These are phyloP conservation scores for Trichomonas gallinae DNA, from an alignment of 208 protist species.

Conservation along the genomic window DNA sequence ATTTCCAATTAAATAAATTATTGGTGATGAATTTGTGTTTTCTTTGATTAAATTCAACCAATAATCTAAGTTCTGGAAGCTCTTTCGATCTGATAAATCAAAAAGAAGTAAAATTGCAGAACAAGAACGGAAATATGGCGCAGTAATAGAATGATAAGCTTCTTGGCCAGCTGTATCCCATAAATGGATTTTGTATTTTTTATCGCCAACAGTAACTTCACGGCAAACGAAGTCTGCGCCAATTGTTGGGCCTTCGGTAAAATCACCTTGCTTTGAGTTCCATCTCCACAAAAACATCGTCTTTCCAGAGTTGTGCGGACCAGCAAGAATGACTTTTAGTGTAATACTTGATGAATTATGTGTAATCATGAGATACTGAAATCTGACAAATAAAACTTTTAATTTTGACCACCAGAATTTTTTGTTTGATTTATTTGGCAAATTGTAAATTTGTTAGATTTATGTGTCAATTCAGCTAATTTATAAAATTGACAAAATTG, in stretches of 20 bases:
- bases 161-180: slow-evolving; percentile 20
- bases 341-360: not conserved
- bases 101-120: not conserved
- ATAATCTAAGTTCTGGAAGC: not conserved
- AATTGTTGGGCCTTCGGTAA: not conserved
- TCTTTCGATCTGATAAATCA: not conserved
- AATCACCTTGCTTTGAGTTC: not conserved
- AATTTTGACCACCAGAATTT: too few species aligned
- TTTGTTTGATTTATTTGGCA: too few species aligned
- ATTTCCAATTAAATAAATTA: not conserved
- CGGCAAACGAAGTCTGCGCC: not conserved
- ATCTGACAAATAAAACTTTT: too few species aligned
- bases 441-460: too few species aligned
- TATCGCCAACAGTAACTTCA: not conserved
- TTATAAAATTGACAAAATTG: too few species aligned
- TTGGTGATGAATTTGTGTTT: not conserved
- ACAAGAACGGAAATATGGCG: not conserved
- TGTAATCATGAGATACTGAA: too few species aligned
- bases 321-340: not conserved
- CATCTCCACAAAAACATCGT: not conserved
- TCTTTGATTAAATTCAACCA: not conserved
- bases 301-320: not conserved
- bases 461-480: too few species aligned
- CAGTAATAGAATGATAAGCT: not conserved
- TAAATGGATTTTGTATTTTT: not conserved